Evolutionary conservation across 2,329 filamentous ascomycete species (phyloP).

Genomic region (Diatrype stigma): DNA sequence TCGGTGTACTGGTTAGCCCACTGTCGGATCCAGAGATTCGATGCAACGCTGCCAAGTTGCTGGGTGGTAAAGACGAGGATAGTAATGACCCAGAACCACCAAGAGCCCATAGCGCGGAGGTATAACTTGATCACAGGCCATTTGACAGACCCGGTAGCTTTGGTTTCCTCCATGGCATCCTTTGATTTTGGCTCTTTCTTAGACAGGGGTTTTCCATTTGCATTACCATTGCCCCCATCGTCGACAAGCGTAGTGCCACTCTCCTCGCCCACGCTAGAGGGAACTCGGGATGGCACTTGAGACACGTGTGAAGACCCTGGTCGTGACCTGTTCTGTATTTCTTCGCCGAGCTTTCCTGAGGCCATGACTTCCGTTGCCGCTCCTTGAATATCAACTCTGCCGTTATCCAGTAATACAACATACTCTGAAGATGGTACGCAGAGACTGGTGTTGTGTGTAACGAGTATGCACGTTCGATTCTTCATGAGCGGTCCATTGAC

Average conservation of each 20-base stretch:
- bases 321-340: constrained; percentile 66
- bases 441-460: constrained; percentile 91
- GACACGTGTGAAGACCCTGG: constrained; percentile 68
- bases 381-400: constrained; percentile 74
- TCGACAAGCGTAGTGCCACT: constrained; percentile 51
- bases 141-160: constrained; percentile 83
- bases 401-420: constrained; percentile 84
- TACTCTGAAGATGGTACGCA: constrained; percentile 77
- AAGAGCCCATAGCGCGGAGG: constrained; percentile 84
- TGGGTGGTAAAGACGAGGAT: constrained; percentile 72
- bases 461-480: constrained; percentile 84
- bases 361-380: constrained; percentile 71
- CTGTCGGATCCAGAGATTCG: constrained; percentile 89
- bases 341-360: constrained; percentile 85
- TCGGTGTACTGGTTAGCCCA: constrained; percentile 86
- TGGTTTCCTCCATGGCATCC: constrained; percentile 66
- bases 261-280: constrained; percentile 69
- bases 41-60: constrained; percentile 80
- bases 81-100: constrained; percentile 89
- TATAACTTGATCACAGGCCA: constrained; percentile 83
- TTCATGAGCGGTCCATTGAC: constrained; percentile 86
- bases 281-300: constrained; percentile 69
- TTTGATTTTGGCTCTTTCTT: constrained; percentile 45
- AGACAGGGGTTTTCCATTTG: constrained; percentile 43
- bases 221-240: constrained; percentile 44